Evolutionary conservation across 768 basidiomycete genomes (phyloP).

Genomic region (Rhodocollybia butyracea): DNA sequence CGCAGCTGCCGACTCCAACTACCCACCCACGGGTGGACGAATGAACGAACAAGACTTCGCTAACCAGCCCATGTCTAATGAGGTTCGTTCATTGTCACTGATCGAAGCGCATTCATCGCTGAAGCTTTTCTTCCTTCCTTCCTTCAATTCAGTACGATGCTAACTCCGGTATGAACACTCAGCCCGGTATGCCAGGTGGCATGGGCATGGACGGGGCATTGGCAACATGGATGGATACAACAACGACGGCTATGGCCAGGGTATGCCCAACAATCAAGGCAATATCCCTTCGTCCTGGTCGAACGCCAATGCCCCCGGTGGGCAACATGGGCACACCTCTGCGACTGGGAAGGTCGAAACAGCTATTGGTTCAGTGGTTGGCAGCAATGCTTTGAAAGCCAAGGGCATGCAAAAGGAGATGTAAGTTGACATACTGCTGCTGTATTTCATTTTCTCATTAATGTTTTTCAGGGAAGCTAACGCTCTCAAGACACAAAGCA

Average conservation of each 20-base stretch:
- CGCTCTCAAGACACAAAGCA: conserved; percentile 39
- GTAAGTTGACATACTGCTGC: conserved; percentile 17
- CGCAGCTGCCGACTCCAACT: neutral
- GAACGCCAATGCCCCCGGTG: conserved; percentile 7
- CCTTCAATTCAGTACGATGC: neutral
- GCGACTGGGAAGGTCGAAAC: conserved; percentile 47
- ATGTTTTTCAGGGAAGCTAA: conserved; percentile 38
- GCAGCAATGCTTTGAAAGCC: conserved; percentile 43
- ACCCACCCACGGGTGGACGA: neutral
- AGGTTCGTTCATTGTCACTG: neutral
- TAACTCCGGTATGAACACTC: neutral
- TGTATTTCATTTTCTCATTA: neutral
- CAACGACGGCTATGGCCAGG: neutral
- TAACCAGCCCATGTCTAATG: neutral
- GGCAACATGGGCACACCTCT: conserved; percentile 30
- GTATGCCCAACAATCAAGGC: neutral
- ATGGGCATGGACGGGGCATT: neutral
- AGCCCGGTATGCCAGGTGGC: neutral
- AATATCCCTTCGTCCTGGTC: conserved; percentile 4
- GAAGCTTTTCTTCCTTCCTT: neutral
- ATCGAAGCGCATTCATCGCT: neutral
- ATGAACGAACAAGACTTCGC: neutral
- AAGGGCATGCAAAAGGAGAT: conserved; percentile 51
- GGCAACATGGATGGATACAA: too few species aligned
- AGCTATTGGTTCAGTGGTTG: conserved; percentile 40